Evolutionary conservation across 2,329 filamentous ascomycete species (phyloP).

Genomic region (Xenoacremonium recifei): DNA sequence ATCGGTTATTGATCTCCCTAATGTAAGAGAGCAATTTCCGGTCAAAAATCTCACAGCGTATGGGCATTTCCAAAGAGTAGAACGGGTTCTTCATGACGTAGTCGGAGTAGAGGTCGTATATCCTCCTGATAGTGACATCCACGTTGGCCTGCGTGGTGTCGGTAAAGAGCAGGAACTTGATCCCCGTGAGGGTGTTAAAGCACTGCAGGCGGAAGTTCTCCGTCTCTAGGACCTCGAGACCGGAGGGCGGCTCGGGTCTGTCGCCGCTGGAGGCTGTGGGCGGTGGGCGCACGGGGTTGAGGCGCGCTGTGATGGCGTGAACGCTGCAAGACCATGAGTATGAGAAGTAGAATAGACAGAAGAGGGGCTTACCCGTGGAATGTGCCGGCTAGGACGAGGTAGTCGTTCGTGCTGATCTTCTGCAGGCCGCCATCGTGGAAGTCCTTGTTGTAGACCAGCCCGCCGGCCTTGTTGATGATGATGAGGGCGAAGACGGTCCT

Average conservation of each 20-base stretch:
- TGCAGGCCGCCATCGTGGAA: constrained; percentile 81
- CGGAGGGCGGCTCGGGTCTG: constrained; percentile 66
- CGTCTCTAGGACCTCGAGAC: constrained; percentile 89
- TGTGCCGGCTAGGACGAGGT: constrained; percentile 92
- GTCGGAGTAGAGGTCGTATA: constrained; percentile 94
- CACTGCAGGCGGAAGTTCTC: constrained; percentile 95
- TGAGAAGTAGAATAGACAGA: constrained; percentile 8
- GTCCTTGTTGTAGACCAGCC: constrained; percentile 92
- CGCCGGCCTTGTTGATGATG: constrained; percentile 98
- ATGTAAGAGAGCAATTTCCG: constrained; percentile 79
- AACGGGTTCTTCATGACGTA: constrained; percentile 99
- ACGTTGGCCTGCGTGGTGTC: constrained; percentile 85
- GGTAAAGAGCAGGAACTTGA: constrained; percentile 94
- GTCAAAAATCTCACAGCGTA: constrained; percentile 94
- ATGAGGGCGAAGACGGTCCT: constrained; percentile 96
- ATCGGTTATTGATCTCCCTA: constrained; percentile 65
- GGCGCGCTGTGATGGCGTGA: constrained; percentile 65
- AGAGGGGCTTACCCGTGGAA: constrained; percentile 74
- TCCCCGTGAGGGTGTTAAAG: constrained; percentile 91
- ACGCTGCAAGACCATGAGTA: constrained; percentile 45
- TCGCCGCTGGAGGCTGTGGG: constrained; percentile 37
- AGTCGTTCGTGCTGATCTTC: constrained; percentile 92
- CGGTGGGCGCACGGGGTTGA: constrained; percentile 53
- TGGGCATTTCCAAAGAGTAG: constrained; percentile 96
- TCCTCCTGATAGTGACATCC: constrained; percentile 76